These are phyloP conservation scores for Pezicula neosporulosa DNA, from an alignment of 2,329 filamentous ascomycete genomes.

Conservation along the genomic window DNA sequence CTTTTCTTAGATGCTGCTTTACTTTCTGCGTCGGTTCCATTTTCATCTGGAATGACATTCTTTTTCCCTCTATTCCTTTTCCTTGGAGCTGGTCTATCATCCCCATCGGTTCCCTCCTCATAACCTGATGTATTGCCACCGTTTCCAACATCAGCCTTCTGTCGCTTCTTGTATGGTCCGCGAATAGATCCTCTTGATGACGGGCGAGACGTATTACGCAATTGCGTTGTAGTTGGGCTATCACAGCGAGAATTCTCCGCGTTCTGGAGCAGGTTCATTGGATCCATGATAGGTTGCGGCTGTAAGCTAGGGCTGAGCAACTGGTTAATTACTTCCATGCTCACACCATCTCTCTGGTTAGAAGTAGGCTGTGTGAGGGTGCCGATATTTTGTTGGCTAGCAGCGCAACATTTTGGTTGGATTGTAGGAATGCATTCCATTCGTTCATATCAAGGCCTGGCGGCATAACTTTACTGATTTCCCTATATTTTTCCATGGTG, in stretches of 20 bases:
- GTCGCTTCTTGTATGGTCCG: conserved; percentile 16
- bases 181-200: conserved; percentile 25
- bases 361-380: neutral
- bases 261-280: conserved; percentile 12
- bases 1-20: too few relatives aligned
- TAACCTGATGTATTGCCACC: conserved; percentile 70
- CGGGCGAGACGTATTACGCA: conserved; percentile 20
- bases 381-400: conserved; percentile 16
- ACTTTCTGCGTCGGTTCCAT: too few relatives aligned
- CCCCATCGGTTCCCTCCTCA: conserved; percentile 54
- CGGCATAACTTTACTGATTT: conserved; percentile 52
- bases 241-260: conserved; percentile 11
- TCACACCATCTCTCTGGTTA: conserved; percentile 22
- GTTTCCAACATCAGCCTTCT: conserved; percentile 27
- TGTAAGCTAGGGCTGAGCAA: conserved; percentile 26
- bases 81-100: conserved; percentile 40
- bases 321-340: conserved; percentile 30
- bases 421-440: conserved; percentile 75
- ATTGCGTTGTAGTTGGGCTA: conserved; percentile 8
- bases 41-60: conserved; percentile 36
- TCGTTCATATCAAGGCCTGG: conserved; percentile 66
- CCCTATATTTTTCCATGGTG: conserved; percentile 58
- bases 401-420: conserved; percentile 55
- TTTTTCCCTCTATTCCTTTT: conserved; percentile 80
- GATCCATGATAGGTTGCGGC: conserved; percentile 13